Evolutionary conservation across 148 eudicot genomes (phyloP), one percentile per base, ranked within the genome.

Genomic region (Diospyros lotus): DNA sequence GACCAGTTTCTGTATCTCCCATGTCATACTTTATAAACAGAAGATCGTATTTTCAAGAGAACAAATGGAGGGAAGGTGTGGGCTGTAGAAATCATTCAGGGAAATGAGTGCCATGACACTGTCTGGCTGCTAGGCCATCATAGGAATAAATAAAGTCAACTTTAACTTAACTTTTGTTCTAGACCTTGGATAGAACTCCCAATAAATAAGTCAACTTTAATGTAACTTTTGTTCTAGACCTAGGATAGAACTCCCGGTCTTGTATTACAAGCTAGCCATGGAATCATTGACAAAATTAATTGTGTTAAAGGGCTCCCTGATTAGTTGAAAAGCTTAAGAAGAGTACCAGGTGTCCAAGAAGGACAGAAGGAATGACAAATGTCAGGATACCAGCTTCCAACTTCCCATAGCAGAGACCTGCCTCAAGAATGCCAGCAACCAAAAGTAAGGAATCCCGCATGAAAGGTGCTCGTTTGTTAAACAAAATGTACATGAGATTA

Each of bases 381-480:
- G 98, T 89, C 66, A 94, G 89, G 71, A 85, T 9, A 52, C 87
- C 97, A 68, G 98, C 98, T 88, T 94, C 98, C 80, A 94, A 69
- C 78, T 94, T 94, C 61, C 98, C 98, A 83, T 94, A 94, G 86
- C 98, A 94, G 64, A 94, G 96, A 44, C 98, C 98, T 94, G 86
- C 71, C 63, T 66, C 54, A 67, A 76, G 1, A 13, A 77, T 44
- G 66, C 9, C 52, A 6, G 60, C 28, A 76, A 78, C 72, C 46
- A 12, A 9, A 48, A 18, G 17, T 62, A 55, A 71, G 15, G 55
- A 54, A 50, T 52, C 39, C 38, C 76, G 39, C 50, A 62, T 50
- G 7, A 73, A 73, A 62, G 38, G 46, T 73, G 45, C 38, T 38
- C 58, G 40, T 17, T 50, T 72, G 8, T 59, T 4, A 50, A 62